Percentiles rank a stretch among this genome's conserved stretches.
Conservation (phyloP, 306 rosid genomes). For the Rosa chinensis region DNA sequence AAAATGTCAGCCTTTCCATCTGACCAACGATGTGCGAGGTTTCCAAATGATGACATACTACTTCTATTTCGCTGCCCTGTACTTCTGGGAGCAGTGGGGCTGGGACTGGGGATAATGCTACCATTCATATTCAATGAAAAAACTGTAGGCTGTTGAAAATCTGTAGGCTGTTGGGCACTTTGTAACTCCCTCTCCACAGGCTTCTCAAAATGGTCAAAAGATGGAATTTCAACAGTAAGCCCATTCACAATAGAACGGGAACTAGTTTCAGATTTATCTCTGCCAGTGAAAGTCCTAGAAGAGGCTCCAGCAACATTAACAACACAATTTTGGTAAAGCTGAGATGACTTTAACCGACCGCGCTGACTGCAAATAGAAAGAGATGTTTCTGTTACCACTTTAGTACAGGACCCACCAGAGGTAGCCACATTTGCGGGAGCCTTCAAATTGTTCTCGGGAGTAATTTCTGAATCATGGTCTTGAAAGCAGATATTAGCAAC, state of each 20-base stretch:
- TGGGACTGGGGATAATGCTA: constrained; percentile 59
- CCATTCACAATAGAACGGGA: constrained; percentile 46
- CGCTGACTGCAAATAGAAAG: constrained; percentile 35
- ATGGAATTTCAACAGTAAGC: constrained; percentile 64
- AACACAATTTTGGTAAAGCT: constrained; percentile 28
- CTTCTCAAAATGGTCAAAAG: constrained; percentile 52
- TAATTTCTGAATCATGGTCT: constrained; percentile 38
- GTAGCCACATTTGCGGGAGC: constrained; percentile 31
- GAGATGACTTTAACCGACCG: constrained; percentile 25
- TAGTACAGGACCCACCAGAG: constrained; percentile 41
- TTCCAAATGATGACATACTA: constrained; percentile 53
- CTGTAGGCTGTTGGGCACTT: constrained; percentile 51
- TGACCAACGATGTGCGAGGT: constrained; percentile 64
- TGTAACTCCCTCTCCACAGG: constrained; percentile 46
- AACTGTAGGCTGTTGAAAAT: constrained; percentile 53
- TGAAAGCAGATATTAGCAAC: constrained; percentile 47
- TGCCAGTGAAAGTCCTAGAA: constrained; percentile 29
- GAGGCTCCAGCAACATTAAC: constrained; percentile 38
- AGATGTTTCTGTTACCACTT: constrained; percentile 28
- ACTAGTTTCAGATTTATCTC: constrained; percentile 45
- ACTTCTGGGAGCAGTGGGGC: constrained; percentile 86
- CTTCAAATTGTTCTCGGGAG: constrained; percentile 32
- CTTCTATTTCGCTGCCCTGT: constrained; percentile 64
- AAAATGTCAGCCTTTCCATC: constrained; percentile 62
- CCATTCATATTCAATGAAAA: constrained; percentile 55